phyloP scores from a whole-genome alignment of 2,329 filamentous ascomycete genomes.

The Biscogniauxia marginata region DNA sequence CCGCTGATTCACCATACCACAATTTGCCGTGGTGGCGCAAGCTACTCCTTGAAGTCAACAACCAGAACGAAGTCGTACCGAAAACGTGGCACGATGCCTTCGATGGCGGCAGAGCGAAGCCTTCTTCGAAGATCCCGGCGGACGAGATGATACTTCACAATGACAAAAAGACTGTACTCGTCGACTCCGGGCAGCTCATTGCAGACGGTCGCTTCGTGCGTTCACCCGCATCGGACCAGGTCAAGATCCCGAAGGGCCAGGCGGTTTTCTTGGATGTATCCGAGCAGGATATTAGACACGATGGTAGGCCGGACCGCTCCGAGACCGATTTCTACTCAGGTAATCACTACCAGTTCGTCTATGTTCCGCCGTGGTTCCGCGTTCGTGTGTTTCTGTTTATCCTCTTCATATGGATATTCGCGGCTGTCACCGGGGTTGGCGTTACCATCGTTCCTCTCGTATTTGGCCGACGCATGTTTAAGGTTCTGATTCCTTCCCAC shows the following conservation, averaged over 20 bases:
- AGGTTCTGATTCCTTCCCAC: slow-evolving; percentile 66
- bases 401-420: slow-evolving; percentile 88
- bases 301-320: slow-evolving; percentile 58
- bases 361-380: slow-evolving; percentile 82
- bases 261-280: slow-evolving; percentile 77
- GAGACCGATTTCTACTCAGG: slow-evolving; percentile 54
- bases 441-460: slow-evolving; percentile 84
- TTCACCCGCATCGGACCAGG: slow-evolving; percentile 91
- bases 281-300: slow-evolving; percentile 63
- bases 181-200: slow-evolving; percentile 53
- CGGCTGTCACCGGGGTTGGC: slow-evolving; percentile 79
- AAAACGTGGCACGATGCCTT: slow-evolving; percentile 60
- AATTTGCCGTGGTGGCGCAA: slow-evolving; percentile 40
- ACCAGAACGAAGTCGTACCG: slow-evolving; percentile 43
- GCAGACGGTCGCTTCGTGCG: slow-evolving; percentile 81
- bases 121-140: slow-evolving; percentile 34
- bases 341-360: slow-evolving; percentile 67
- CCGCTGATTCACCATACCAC: slow-evolving; percentile 31
- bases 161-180: slow-evolving; percentile 44
- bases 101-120: slow-evolving; percentile 46
- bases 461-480: slow-evolving; percentile 78
- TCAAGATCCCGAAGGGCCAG: slow-evolving; percentile 84
- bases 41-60: slow-evolving; percentile 47
- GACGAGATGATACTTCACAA: slow-evolving; percentile 38
- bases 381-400: slow-evolving; percentile 82